These are phyloP conservation scores for Xanthoparmelia taractica DNA, from an alignment of 495 filamentous ascomycete species.

Conservation along the genomic window DNA sequence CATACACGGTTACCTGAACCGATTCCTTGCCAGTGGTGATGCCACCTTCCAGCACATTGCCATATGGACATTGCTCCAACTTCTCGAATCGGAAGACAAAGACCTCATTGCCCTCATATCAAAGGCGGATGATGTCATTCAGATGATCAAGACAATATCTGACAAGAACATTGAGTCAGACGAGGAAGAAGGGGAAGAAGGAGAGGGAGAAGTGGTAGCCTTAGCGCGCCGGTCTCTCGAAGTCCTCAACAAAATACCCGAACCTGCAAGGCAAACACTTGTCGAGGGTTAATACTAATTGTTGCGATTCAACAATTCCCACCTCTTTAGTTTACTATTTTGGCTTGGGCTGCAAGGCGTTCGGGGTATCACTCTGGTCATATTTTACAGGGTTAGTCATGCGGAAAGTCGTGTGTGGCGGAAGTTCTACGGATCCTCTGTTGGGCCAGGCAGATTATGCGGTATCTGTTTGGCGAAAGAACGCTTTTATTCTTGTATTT, in stretches of 20 bases:
- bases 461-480: conserved; percentile 5
- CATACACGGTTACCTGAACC: conserved; percentile 86
- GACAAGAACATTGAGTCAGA: conserved; percentile 88
- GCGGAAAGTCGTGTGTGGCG: conserved; percentile 6
- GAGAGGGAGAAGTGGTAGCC: conserved; percentile 89
- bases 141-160: conserved; percentile 82
- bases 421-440: background rate
- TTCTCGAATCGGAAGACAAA: conserved; percentile 88
- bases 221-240: conserved; percentile 85
- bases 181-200: conserved; percentile 76
- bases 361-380: conserved; percentile 9
- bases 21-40: conserved; percentile 89
- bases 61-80: conserved; percentile 93
- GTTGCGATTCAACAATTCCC: background rate
- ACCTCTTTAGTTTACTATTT: conserved; percentile 1
- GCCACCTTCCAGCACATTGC: conserved; percentile 98
- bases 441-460: conserved; percentile 3
- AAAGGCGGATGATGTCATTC: conserved; percentile 78
- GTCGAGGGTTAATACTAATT: conserved; percentile 43
- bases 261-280: conserved; percentile 34
- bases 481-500: conserved; percentile 8
- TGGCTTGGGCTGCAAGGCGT: conserved; percentile 22
- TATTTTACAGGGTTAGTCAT: conserved; percentile 1
- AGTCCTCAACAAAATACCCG: conserved; percentile 59
- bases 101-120: conserved; percentile 76